Base-by-base conservation (phyloP, 306 rosid genomes). In the Acacia acuminata region DNA sequence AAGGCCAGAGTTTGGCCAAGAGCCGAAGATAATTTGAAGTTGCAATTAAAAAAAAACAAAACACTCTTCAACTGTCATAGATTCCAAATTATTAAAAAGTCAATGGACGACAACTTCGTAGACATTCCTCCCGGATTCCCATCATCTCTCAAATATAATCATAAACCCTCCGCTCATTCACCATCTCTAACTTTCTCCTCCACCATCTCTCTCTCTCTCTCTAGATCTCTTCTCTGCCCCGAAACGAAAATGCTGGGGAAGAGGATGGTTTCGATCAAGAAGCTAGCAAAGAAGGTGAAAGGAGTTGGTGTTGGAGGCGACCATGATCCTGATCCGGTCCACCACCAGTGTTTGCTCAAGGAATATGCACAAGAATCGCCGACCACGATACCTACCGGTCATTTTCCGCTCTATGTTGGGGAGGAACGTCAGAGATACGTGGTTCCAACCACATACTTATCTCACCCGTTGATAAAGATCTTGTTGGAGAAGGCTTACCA, bases 391-490 rank as follows among this genome's bases (percentile, higher is more conserved):
- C 97, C 90, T 36, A 85, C 73, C 1, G 98, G 98, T 74, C 92
- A 76, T 77, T 79, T 95, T 24, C 91, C 94, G 2, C 60, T 93
- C 53, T 95, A 95, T 66, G 93, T 93, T 1, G 98, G 98, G 51
- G 95, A 93, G 6, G 96, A 95, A 61, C 86, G 84, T 11, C 88
- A 77, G 24, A 84, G 98, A 34, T 92, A 88, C 30, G 92, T 89
- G 80, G 93, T 92, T 64, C 94, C 90, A 2, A 93, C 95, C 0
- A 63, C 87, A 55, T 93, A 77, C 79, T 94, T 94, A 24, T 79
- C 87, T 45, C 98, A 94, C 64, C 98, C 98, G 0, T 89, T 95
- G 30, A 89, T 95, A 88, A 95, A 92, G 96, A 95, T 95, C 87
- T 58, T 93, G 79, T 42, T 93, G 82, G 95, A 95, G 71, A 95